A percentile compares a stretch with the other conserved stretches of the same genome.
Conservation (phyloP, 108 stramenopile genomes). For the Skeletonema grethae region DNA sequence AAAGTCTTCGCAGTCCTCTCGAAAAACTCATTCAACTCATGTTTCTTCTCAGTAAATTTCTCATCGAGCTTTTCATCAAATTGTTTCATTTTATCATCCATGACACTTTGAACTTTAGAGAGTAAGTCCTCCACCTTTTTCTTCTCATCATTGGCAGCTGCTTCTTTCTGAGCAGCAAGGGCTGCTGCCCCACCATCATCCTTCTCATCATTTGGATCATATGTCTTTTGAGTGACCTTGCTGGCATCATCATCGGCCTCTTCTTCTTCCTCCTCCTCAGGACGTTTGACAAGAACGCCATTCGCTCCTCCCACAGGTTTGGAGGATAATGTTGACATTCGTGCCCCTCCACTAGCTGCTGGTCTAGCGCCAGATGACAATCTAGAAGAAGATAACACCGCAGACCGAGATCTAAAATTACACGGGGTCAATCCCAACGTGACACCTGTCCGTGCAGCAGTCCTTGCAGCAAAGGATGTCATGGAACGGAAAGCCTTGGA, state of each 20-base stretch:
- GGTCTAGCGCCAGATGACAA: not conserved
- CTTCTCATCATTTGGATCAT: not conserved
- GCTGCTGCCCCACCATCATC: not conserved
- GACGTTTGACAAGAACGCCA: not conserved
- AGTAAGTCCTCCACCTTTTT: not conserved
- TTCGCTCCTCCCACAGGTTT: not conserved
- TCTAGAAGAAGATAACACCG: not conserved
- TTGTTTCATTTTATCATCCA: slow-evolving; percentile 1
- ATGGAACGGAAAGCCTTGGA: not conserved
- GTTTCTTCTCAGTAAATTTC: slow-evolving; percentile 1
- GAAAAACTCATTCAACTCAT: not conserved
- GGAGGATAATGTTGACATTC: not conserved
- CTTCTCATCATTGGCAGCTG: not conserved
- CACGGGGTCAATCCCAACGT: slow-evolving; percentile 2
- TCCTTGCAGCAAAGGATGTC: slow-evolving; percentile 3
- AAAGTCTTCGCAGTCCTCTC: not conserved
- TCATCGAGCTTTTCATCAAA: not conserved
- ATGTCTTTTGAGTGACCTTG: not conserved
- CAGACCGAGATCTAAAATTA: not conserved
- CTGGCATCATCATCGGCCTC: not conserved
- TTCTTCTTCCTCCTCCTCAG: not conserved
- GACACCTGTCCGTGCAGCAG: not conserved
- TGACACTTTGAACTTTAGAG: not conserved
- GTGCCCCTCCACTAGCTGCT: not conserved
- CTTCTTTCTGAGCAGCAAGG: not conserved